Percentiles rank a stretch among this genome's conserved stretches.
Evolutionary conservation across 23 red algal species (phyloP).

Genomic region (Rhodosorus marinus): DNA sequence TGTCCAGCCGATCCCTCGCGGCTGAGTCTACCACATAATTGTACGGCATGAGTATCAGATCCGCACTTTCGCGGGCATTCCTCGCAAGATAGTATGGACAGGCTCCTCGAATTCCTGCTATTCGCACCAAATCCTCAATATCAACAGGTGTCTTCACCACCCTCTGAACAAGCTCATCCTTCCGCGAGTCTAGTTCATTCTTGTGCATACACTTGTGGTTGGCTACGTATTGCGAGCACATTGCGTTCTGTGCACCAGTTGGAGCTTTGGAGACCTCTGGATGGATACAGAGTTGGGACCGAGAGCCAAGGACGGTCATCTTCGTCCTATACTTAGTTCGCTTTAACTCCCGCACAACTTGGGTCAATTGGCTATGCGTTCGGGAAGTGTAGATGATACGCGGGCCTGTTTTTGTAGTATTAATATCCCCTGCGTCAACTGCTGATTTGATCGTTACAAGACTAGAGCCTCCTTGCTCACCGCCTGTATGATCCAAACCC

Average conservation of each 20-base stretch:
- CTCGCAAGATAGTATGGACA: constrained; percentile 82
- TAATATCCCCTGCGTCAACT: not conserved
- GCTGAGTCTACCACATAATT: constrained; percentile 65
- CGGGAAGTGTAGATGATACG: constrained; percentile 83
- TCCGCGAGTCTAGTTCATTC: constrained; percentile 4
- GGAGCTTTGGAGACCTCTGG: constrained; percentile 16
- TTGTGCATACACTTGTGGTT: constrained; percentile 5
- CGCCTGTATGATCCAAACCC: not conserved
- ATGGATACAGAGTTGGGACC: constrained; percentile 85
- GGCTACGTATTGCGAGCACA: constrained; percentile 29
- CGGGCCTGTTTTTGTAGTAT: constrained; percentile 3
- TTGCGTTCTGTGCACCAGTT: constrained; percentile 24
- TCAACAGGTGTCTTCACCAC: constrained; percentile 26
- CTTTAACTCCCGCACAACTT: constrained; percentile 69
- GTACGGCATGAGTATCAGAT: constrained; percentile 88
- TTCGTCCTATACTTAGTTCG: constrained; percentile 37
- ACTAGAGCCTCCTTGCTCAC: not conserved
- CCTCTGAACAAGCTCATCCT: constrained; percentile 2
- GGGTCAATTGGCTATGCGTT: constrained; percentile 77
- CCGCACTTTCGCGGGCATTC: constrained; percentile 29
- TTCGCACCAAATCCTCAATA: constrained; percentile 66
- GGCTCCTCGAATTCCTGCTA: constrained; percentile 20
- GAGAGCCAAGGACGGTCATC: constrained; percentile 49
- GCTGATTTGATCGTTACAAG: not conserved
- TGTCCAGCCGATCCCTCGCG: constrained; percentile 2